Base-by-base conservation (phyloP, 2,329 filamentous ascomycete species). In the Scedosporium minutisporum region DNA sequence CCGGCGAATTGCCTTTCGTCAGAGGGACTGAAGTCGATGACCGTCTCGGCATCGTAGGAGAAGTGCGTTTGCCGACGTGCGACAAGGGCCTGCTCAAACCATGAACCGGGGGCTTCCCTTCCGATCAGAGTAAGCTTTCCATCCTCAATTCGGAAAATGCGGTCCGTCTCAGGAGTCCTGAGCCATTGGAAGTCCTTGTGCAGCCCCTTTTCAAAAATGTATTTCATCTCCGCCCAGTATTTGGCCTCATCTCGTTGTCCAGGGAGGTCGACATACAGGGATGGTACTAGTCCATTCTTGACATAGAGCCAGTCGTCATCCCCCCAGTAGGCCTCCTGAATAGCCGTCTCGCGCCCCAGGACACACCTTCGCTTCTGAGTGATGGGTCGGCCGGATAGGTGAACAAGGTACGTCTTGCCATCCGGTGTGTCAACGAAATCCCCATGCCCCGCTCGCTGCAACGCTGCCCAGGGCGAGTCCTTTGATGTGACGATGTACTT, bases 1-100 rank as follows among this genome's bases (percentile, higher is more conserved):
- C 85, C 84, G 0, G 84, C 84, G 64, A 84, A 87, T 66, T 86
- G 79, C 10, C 84, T 77, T 73, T 86, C 83, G 67, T 87, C 84
- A 0, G 72, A 70, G 0, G 84, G 84, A 0, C 73, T 71, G 66
- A 84, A 86, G 63, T 79, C 75, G 2, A 86, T 66, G 0, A 78
- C 71, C 0, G 83, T 85, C 70, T 85, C 82, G 59, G 82, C 83
- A 63, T 86, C 82, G 67, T 81, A 85, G 1, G 82, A 85, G 70
- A 86, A 87, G 68, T 84, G 82, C 21, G 76, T 78, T 70, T 84
- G 82, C 4, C 82, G 77, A 6, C 82, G 73, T 0, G 82, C 82
- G 0, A 84, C 80, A 1, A 84, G 74, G 0, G 81, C 74, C 69
- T 84, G 82, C 69, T 84, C 82, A 67, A 84, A 85, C 82, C 82